These are phyloP conservation scores for Nectriaceae sp. DNA, from an alignment of 2,329 filamentous ascomycete genomes.

Conservation along the genomic window DNA sequence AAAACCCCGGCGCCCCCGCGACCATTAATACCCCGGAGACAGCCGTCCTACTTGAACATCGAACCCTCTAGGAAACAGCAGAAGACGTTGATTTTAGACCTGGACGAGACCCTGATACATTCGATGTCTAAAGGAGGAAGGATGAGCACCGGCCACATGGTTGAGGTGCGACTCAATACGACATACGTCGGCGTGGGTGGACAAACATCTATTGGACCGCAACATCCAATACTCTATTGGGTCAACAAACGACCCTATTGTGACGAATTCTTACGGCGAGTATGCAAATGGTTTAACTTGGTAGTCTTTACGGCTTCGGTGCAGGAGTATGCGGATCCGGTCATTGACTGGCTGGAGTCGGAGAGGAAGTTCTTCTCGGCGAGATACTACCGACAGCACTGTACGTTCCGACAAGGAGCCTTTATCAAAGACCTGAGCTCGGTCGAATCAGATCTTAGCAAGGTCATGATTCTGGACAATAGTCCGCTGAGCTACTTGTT, in stretches of 20 bases:
- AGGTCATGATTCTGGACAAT: conserved; percentile 98
- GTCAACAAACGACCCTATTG: conserved; percentile 97
- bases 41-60: conserved; percentile 80
- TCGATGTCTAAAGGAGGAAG: conserved; percentile 95
- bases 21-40: conserved; percentile 83
- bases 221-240: conserved; percentile 97
- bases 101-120: conserved; percentile 97
- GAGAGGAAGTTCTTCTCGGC: conserved; percentile 96
- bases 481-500: conserved; percentile 98
- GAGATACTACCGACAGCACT: conserved; percentile 95
- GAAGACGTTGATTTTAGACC: conserved; percentile 92
- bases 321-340: conserved; percentile 96
- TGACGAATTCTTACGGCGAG: conserved; percentile 89
- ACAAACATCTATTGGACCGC: conserved; percentile 63
- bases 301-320: conserved; percentile 97
- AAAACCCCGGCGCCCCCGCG: conserved; percentile 86
- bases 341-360: conserved; percentile 97
- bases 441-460: conserved; percentile 94
- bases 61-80: conserved; percentile 62
- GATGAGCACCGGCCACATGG: conserved; percentile 98
- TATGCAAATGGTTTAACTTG: conserved; percentile 97
- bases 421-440: conserved; percentile 98
- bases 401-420: conserved; percentile 90
- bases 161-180: conserved; percentile 88
- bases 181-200: conserved; percentile 68